Evolutionary conservation across 2,329 filamentous ascomycete species (phyloP).

Genomic region (Fusarium pseudonygamai): DNA sequence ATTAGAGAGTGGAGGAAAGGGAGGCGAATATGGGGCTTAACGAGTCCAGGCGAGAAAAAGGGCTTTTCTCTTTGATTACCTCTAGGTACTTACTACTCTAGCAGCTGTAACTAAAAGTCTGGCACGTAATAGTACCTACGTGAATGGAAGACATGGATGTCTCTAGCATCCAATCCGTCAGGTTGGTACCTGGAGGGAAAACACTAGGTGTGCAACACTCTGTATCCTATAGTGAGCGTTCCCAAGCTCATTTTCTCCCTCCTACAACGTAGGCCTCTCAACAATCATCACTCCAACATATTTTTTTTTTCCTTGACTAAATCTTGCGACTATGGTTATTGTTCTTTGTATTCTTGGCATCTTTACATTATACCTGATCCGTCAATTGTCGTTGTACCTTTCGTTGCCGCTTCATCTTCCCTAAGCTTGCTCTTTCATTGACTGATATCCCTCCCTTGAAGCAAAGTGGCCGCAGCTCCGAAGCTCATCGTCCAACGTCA

Average conservation of each 20-base stretch:
- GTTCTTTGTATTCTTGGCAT: constrained; percentile 33
- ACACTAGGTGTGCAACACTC: neutral
- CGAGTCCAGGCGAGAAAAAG: constrained; percentile 8
- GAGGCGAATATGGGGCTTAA: constrained; percentile 22
- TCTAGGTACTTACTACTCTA: neutral
- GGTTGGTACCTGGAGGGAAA: neutral
- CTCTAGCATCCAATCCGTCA: neutral
- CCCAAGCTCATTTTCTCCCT: constrained; percentile 29
- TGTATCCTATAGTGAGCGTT: neutral
- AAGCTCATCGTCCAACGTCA: constrained; percentile 11
- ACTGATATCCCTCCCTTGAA: constrained; percentile 3
- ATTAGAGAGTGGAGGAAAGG: constrained; percentile 10
- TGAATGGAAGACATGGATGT: neutral
- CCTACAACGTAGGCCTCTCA: constrained; percentile 21
- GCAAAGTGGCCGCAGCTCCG: constrained; percentile 12
- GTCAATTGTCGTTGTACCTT: constrained; percentile 30
- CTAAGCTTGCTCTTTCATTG: neutral
- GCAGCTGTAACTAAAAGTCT: neutral
- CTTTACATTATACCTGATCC: constrained; percentile 27
- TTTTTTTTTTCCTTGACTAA: neutral
- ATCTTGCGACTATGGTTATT: constrained; percentile 33
- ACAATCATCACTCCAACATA: neutral
- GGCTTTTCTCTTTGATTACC: constrained; percentile 10
- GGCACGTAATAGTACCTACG: neutral
- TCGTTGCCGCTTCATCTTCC: constrained; percentile 30